phyloP scores from a whole-genome alignment of 2,329 filamentous ascomycete species.

The Metarhizium brunneum region DNA sequence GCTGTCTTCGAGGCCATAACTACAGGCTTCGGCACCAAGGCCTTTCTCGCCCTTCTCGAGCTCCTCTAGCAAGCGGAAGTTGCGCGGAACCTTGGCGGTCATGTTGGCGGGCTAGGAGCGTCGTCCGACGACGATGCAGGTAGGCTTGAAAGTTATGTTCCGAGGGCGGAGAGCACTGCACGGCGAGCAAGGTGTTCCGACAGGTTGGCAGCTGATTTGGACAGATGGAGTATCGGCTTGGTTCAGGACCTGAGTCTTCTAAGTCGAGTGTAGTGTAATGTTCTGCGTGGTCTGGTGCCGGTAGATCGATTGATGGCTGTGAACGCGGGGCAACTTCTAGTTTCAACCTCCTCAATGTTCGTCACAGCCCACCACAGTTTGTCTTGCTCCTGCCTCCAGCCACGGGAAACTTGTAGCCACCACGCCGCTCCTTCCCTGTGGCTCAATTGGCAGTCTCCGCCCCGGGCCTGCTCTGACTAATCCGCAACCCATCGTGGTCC shows the following conservation, averaged over 20 bases:
- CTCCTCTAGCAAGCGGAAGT: constrained; percentile 95
- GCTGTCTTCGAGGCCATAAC: constrained; percentile 87
- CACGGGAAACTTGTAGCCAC: too few relatives aligned
- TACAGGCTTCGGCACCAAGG: constrained; percentile 90
- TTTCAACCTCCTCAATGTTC: too few relatives aligned
- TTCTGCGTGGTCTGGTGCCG: not conserved
- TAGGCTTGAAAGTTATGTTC: not conserved
- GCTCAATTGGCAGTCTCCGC: too few relatives aligned
- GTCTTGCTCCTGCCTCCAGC: not conserved
- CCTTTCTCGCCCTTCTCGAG: constrained; percentile 99
- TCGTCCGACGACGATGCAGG: not conserved
- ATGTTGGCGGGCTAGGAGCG: constrained; percentile 15
- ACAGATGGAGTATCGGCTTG: not conserved
- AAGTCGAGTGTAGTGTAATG: too few relatives aligned
- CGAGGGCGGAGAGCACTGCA: too few relatives aligned
- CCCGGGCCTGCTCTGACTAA: too few relatives aligned
- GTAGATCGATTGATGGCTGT: not conserved
- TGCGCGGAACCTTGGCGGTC: constrained; percentile 67
- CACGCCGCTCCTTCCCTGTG: not conserved
- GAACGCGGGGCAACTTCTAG: not conserved
- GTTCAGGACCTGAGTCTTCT: not conserved
- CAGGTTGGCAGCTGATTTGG: not conserved
- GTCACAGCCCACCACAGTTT: too few relatives aligned
- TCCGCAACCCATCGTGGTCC: too few relatives aligned
- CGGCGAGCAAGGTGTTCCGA: not conserved